Percentiles rank a stretch among this genome's conserved stretches.
Conservation (phyloP, 2,329 filamentous ascomycete genomes). For the Colletotrichum kahawae region DNA sequence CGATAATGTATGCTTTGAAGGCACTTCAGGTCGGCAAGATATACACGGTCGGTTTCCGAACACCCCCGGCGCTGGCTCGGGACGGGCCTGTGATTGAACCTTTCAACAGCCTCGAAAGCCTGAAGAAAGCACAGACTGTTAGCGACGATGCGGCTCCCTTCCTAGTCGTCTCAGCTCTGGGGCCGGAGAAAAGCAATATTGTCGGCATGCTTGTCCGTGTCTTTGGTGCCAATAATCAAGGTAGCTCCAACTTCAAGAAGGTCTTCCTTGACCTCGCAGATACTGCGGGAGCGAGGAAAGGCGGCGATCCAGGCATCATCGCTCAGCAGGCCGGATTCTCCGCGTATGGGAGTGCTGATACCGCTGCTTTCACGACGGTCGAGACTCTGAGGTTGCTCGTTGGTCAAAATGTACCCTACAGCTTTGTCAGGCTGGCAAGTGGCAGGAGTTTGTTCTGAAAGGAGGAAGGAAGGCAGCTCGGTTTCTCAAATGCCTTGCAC, state of each 20-base stretch:
- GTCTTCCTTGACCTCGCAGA: constrained; percentile 84
- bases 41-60: constrained; percentile 83
- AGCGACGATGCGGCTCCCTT: constrained; percentile 68
- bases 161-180: constrained; percentile 79
- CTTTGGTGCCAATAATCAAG: constrained; percentile 56
- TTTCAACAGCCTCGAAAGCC: constrained; percentile 75
- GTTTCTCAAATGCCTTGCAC: not conserved
- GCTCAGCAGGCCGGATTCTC: constrained; percentile 79
- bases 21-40: constrained; percentile 79
- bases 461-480: not conserved
- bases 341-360: constrained; percentile 79
- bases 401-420: constrained; percentile 86
- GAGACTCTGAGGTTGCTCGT: constrained; percentile 80
- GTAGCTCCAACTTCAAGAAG: constrained; percentile 53
- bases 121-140: constrained; percentile 57
- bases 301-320: constrained; percentile 69
- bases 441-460: constrained; percentile 54
- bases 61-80: constrained; percentile 62
- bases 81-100: constrained; percentile 75
- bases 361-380: constrained; percentile 83
- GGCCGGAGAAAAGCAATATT: constrained; percentile 78
- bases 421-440: constrained; percentile 79
- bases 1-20: constrained; percentile 78
- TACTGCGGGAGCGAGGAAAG: constrained; percentile 62
- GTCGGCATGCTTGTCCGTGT: constrained; percentile 80